These are phyloP conservation scores for Acanthamoeba castellanii DNA, from an alignment of 208 protist genomes.

Conservation along the genomic window DNA sequence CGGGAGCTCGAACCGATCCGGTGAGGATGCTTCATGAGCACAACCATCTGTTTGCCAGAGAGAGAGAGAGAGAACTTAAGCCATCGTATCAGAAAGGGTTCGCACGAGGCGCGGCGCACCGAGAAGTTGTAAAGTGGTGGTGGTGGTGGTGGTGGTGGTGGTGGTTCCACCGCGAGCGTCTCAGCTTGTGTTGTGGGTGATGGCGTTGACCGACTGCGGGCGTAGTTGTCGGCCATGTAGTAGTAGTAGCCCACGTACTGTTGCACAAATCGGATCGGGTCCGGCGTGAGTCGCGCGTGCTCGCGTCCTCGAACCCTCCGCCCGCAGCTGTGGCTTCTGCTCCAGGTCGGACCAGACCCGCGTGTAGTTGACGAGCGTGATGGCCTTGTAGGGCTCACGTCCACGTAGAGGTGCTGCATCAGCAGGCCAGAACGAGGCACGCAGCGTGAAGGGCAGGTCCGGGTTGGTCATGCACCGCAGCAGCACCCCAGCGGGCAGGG, in stretches of 20 bases:
- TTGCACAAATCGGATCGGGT: constrained; percentile 4
- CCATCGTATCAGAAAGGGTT: background rate
- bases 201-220: constrained; percentile 23
- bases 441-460: constrained; percentile 37
- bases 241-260: constrained; percentile 40
- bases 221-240: constrained; percentile 45
- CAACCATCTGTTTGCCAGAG: constrained; percentile 43
- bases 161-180: constrained; percentile 52
- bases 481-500: constrained; percentile 37
- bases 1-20: constrained; percentile 70
- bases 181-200: constrained; percentile 67
- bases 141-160: too few relatives aligned
- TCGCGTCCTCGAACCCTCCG: background rate
- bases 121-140: too few relatives aligned
- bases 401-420: constrained; percentile 71
- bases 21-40: constrained; percentile 50
- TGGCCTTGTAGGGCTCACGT: constrained; percentile 16
- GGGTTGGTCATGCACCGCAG: constrained; percentile 53
- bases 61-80: too few relatives aligned
- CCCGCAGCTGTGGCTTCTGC: background rate
- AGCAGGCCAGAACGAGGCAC: constrained; percentile 47
- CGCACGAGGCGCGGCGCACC: too few relatives aligned
- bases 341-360: constrained; percentile 53
- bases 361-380: constrained; percentile 67
- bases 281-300: background rate